Percentiles rank a stretch among this genome's conserved stretches.
Evolutionary conservation across 306 rosid species (phyloP).

Genomic region (Bauhinia variegata): DNA sequence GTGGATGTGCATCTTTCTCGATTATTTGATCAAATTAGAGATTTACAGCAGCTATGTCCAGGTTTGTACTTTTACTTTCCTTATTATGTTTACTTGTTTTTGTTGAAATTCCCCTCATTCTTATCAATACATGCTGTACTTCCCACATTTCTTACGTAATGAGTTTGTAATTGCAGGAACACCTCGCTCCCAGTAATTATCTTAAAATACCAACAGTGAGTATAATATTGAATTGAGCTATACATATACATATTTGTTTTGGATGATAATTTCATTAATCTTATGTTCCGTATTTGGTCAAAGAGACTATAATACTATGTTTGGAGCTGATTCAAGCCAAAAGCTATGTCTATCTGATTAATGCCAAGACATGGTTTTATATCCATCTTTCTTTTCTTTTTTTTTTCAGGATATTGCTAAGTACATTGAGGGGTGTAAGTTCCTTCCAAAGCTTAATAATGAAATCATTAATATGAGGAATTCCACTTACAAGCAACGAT

Average conservation of each 20-base stretch:
- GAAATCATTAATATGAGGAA: constrained; percentile 60
- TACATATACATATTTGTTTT: not conserved
- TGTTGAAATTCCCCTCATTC: not conserved
- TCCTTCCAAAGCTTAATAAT: constrained; percentile 83
- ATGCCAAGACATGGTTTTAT: too few species aligned
- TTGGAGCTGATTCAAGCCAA: too few species aligned
- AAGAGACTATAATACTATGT: too few species aligned
- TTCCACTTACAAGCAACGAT: constrained; percentile 65
- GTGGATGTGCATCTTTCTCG: constrained; percentile 57
- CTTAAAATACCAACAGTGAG: constrained; percentile 73
- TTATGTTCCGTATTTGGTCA: not conserved
- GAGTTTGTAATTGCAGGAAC: constrained; percentile 52
- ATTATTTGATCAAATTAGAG: constrained; percentile 52
- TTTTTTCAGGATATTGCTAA: constrained; percentile 55
- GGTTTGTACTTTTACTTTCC: constrained; percentile 55
- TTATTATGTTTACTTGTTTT: not conserved
- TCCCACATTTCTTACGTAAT: too few species aligned
- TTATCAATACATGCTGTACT: not conserved
- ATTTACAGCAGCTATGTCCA: constrained; percentile 69
- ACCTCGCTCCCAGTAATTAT: constrained; percentile 81
- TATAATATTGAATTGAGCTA: not conserved
- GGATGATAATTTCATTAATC: constrained; percentile 11
- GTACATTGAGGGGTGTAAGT: constrained; percentile 65
- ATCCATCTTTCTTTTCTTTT: not conserved
- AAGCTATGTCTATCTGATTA: too few species aligned